Percentiles rank a stretch among this genome's conserved stretches.
Conservation (phyloP, 768 basidiomycete species). For the Panaeolus cyanescens region DNA sequence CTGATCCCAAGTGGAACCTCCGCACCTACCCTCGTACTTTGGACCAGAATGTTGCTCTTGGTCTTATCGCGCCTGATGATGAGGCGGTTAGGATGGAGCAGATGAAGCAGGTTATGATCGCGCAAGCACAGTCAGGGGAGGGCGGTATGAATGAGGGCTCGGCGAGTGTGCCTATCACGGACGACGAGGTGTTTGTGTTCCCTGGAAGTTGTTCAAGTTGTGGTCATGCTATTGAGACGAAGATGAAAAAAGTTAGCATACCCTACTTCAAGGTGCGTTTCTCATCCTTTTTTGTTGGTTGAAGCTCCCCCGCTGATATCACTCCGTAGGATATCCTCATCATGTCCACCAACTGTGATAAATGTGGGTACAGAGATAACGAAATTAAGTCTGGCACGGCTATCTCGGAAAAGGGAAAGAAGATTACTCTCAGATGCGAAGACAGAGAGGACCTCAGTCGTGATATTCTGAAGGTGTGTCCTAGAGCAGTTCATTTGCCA, state of each 20-base stretch:
- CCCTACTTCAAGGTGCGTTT: constrained; percentile 90
- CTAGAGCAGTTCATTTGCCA: background rate
- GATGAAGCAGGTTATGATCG: constrained; percentile 5
- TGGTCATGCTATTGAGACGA: constrained; percentile 77
- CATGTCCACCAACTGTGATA: constrained; percentile 97
- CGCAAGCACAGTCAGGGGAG: constrained; percentile 15
- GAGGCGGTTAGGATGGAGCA: constrained; percentile 14
- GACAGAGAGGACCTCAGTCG: constrained; percentile 91
- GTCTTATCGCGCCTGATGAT: constrained; percentile 61
- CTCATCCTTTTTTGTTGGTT: background rate
- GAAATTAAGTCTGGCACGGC: constrained; percentile 96
- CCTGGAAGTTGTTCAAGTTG: constrained; percentile 89
- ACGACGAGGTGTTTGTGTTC: constrained; percentile 91
- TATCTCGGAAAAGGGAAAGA: constrained; percentile 85
- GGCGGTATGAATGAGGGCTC: constrained; percentile 17
- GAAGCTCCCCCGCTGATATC: background rate
- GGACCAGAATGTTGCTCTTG: constrained; percentile 81
- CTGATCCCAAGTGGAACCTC: constrained; percentile 93
- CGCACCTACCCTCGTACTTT: constrained; percentile 77
- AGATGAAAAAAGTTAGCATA: constrained; percentile 95
- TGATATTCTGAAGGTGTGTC: constrained; percentile 87
- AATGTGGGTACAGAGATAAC: constrained; percentile 95
- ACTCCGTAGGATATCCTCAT: constrained; percentile 82
- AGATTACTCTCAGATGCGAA: constrained; percentile 86
- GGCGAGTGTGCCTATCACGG: constrained; percentile 36